Base-by-base conservation (phyloP, 768 basidiomycete genomes). In the Steccherinum ochraceum region DNA sequence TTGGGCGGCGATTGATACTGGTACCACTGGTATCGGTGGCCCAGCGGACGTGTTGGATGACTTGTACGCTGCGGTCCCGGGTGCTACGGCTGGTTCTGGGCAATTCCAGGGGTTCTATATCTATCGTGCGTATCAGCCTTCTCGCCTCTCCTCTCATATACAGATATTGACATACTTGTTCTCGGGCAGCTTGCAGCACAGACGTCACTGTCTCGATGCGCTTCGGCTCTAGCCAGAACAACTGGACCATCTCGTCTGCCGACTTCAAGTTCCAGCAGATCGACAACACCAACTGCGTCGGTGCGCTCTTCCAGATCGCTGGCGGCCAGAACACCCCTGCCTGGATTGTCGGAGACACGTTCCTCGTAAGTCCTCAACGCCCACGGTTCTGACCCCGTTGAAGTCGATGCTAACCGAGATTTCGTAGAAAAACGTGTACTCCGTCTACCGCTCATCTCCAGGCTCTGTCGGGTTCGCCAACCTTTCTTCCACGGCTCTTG, bases 291-390 rank as follows among this genome's bases (percentile, higher is more conserved):
- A 70, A 68, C 21, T 98, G 96, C 61, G 70, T 94, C 24, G 95
- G 95, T 26, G 85, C 89, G 0, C 86, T 98, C 71, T 98, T 96
- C 61, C 75, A 75, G 50, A 70, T 93, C 45, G 61, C 70, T 35
- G 76, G 72, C 49, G 59, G 77, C 2, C 75, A 77, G 16, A 61
- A 68, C 26, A 73, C 77, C 16, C 86, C 88, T 1, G 56, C 75
- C 5, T 95, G 93, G 91, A 94, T 96, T 58, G 71, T 96, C 41
- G 95, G 94, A 23, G 93, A 93, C 56, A 88, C 90, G 0, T 93
- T 94, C 73, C 78, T 94, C 21, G 68, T 69, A 40, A 45, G 66
- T 54, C 26, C 45, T 26, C 40, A 47, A 18, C 39, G 55, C 46
- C 11, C 68, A n/a, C n/a, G n/a, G n/a, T n/a, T n/a, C n/a, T n/a